phyloP scores from a whole-genome alignment of 768 basidiomycete species.

The Russula sp. region DNA sequence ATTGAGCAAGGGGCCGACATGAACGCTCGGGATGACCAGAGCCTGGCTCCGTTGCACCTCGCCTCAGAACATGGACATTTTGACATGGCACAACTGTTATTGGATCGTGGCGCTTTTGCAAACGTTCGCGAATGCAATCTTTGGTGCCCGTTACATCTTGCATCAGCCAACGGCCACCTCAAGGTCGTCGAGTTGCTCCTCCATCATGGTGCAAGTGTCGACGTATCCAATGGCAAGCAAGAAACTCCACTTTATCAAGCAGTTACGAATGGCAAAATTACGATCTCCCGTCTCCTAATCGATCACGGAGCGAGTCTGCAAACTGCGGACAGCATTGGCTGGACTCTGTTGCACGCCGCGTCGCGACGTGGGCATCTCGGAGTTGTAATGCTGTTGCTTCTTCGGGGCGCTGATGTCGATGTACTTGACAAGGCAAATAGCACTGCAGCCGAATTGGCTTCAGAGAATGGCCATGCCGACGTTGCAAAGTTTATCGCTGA shows the following conservation, averaged over 20 bases:
- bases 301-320: constrained; percentile 3
- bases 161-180: neutral
- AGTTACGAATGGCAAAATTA: neutral
- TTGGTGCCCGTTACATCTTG: neutral
- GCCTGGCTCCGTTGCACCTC: neutral
- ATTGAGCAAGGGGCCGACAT: neutral
- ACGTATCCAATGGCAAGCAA: neutral
- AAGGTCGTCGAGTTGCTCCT: neutral
- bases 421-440: neutral
- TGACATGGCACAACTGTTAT: neutral
- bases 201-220: neutral
- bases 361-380: neutral
- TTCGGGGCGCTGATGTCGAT: neutral
- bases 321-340: neutral
- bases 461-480: neutral
- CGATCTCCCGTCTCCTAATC: neutral
- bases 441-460: neutral
- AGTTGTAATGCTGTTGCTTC: neutral
- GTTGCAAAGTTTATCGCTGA: neutral
- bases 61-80: neutral
- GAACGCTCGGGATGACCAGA: neutral
- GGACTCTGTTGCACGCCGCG: neutral
- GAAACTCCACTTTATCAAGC: constrained; percentile 4
- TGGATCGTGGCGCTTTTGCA: neutral
- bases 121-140: neutral